Evolutionary conservation across 2,329 filamentous ascomycete genomes (phyloP), one percentile per base, ranked within the genome.

Genomic region (Beauveria medogensis): DNA sequence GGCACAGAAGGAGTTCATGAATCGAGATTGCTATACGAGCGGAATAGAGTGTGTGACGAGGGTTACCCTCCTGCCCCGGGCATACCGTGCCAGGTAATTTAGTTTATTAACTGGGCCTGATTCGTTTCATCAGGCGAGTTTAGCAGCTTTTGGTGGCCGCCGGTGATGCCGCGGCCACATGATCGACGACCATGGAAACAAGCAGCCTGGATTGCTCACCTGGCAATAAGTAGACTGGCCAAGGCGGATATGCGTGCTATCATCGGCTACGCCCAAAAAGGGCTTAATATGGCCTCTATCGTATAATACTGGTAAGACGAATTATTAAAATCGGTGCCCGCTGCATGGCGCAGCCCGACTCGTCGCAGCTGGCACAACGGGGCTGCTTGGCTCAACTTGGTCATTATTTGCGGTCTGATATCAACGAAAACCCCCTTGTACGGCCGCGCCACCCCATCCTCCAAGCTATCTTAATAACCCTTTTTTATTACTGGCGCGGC

Each of bases 371-470:
- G 20, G 18, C 34, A 40, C 28, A 52, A 30, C 28, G 28, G 48
- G 50, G 48, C 50, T 52, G 2, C 50, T 40, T n/a, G 10, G 56
- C 56, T 51, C 18, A 52, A 59, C 50, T 41, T 30, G 56, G 56
- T 20, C n/a, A 59, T 59, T 52, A 52, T 24, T 59, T 59, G 56
- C 56, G 47, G 34, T 59, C 24, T 41, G 44, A 57, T 52, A 52
- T 59, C 34, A 20, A 51, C 46, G 14, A 30, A 24, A 34, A 10
- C 12, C 12, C 30, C 30, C 12, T 14, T 37, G 12, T 37, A 37
- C 22, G 16, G 12, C 22, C 47, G 47, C 46, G 18, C 43, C 46
- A 24, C 44, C 28, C 54, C 54, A 16, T 55, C n/a, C 5, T 44
- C 40, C n/a, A 46, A 55, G 24, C 14, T 20, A 20, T 3, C 9